Evolutionary conservation across 768 basidiomycete genomes (phyloP), one percentile per base, ranked within the genome.

Genomic region (Trametes villosa): DNA sequence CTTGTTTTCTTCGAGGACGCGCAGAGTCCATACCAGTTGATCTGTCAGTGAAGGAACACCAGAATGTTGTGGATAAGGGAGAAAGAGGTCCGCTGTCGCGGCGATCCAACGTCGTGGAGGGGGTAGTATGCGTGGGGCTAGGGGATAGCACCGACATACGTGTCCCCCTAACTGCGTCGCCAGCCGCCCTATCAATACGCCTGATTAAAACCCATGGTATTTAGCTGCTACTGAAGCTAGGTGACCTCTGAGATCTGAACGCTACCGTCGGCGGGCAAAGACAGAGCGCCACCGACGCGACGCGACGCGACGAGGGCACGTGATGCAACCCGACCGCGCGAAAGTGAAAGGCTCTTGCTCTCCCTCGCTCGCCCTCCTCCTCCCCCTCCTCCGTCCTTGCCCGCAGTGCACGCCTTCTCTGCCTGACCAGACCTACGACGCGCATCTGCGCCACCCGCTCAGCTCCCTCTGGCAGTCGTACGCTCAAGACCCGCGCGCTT

Each of bases 301-400:
- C 57, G 57, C 57, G 45, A 46, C 46, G 46, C 46, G 58, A 59
- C 56, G 8, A n/a, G 29, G 42, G n/a, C 58, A 59, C 58, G 44
- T 59, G 57, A 52, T 17, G 1, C 36, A 26, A 9, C 20, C 30
- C 8, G 13, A 13, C 17, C 15, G 24, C 45, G n/a, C 34, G 50
- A 26, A 45, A 13, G 20, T 7, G 44, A 26, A 44, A 12, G 36
- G 36, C 36, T 38, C 15, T 38, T 44, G 4, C 3, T 44, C 4
- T n/a, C n/a, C n/a, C n/a, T n/a, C n/a, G n/a, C n/a, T n/a, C n/a
- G n/a, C n/a, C n/a, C 5, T 9, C 44, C 26, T 45, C 29, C n/a
- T 22, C 52, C 27, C n/a, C 40, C 22, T 31, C 41, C 2, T 18
- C 12, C 15, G 5, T 12, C 11, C 3, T 12, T 54, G 30, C 33